These are phyloP conservation scores for Globisporangium camurandrum DNA, from an alignment of 352 stramenopile species.

Conservation along the genomic window DNA sequence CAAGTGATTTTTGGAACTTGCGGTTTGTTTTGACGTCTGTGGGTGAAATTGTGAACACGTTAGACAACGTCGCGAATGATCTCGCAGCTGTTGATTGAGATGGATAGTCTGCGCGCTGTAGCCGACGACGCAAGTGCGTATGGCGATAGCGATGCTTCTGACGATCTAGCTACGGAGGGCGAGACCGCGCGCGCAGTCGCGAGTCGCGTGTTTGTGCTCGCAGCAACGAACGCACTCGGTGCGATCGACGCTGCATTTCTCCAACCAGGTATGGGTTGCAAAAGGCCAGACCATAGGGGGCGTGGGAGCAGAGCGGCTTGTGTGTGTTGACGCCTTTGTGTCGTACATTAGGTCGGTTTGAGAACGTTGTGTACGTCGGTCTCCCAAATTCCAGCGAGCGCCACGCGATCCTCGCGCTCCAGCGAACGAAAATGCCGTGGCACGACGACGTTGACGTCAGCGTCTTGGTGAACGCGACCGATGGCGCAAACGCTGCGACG, in stretches of 20 bases:
- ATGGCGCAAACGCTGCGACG: conserved; percentile 64
- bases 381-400: conserved; percentile 47
- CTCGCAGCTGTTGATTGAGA: conserved; percentile 78
- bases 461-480: conserved; percentile 40
- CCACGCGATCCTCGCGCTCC: conserved; percentile 55
- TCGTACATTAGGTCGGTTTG: conserved; percentile 48
- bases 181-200: conserved; percentile 12
- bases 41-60: neutral
- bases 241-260: conserved; percentile 79
- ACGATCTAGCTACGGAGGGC: neutral
- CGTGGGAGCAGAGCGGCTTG: neutral
- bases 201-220: conserved; percentile 69
- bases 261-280: conserved; percentile 66
- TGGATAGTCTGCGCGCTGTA: conserved; percentile 60
- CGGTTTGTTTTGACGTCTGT: no score
- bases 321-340: neutral
- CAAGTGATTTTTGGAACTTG: neutral
- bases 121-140: conserved; percentile 33
- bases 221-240: conserved; percentile 65
- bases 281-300: neutral
- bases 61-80: conserved; percentile 80
- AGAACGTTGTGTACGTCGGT: conserved; percentile 76
- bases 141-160: neutral
- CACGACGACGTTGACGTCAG: conserved; percentile 34
- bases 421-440: conserved; percentile 68